Base-by-base conservation (phyloP, 2,329 filamentous ascomycete species). In the Parafenestella ontariensis region DNA sequence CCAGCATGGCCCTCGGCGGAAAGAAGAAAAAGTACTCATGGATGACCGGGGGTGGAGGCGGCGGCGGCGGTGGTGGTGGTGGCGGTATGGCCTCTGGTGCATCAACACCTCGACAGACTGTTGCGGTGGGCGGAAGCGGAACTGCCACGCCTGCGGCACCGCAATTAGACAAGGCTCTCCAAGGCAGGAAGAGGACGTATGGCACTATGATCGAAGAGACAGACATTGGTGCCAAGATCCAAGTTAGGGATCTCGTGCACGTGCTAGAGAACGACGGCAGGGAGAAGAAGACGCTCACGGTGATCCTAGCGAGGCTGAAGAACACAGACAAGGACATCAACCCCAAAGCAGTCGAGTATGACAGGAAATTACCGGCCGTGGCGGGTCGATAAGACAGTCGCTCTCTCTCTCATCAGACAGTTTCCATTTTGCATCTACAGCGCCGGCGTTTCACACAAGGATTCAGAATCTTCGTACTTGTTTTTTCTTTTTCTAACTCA, bases 121-220 rank as follows among this genome's bases (percentile, higher is more conserved):
- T 58, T 6, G 59, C 65, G 18, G 59, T 65, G 2, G 60, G 70
- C 36, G 58, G 58, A 15, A 70, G 68, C 34, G 70, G 69, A 23
- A 49, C 66, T 10, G 54, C 60, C 13, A 73, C 70, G 5, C 70
- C 72, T 7, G 62, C 62, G 3, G 48, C 46, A 11, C 56, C 56
- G 26, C 48, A 57, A 1, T 49, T 55, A 0, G 73, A 76, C 21
- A 71, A 70, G 18, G 72, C 78, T 37, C 73, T 89, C 52, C 85
- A 85, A 3, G 82, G 79, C 1, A 83, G 86, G 29, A 83, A 85
- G 15, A 82, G 85, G 21, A 86, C 87, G 48, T 85, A 87, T 48
- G 91, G 91, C n/a, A 82, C 84, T 15, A 91, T 88, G 84, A 85
- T 91, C 54, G 92, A 97, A 74, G 89, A 92, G 66, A 87, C 86